Base-by-base conservation (phyloP, 78 protist species). In the Dictyostelium brefeldianum region DNA sequence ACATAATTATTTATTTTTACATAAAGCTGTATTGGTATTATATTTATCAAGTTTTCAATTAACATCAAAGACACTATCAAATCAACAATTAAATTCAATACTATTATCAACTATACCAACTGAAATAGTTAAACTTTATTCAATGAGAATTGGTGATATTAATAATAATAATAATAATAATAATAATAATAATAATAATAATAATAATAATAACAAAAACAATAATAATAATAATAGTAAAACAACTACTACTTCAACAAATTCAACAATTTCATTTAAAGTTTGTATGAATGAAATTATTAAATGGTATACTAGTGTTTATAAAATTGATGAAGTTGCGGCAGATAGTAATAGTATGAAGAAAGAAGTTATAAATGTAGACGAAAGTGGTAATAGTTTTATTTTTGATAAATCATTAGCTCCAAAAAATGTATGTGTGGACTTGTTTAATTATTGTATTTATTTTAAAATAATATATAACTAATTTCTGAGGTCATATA, bases 71-170 rank as follows among this genome's bases (percentile, higher is more conserved):
- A 51, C 54, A 36, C 15, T 87, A 47, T 27, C 41, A 5, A 54
- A 74, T 25, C n/a, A 54, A 15, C 17, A 48, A 18, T 31, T 87
- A 36, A 48, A 65, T n/a, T 74, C 84, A 43, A 10, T 87, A 1
- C 1, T 87, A 15, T 18, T 78, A 20, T 87, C 93, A 29, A 4
- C 18, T 6, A 64, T 87, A 14, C 93, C 93, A 11, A 25, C 48
- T 22, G 51, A 29, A n/a, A 20, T 71, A 17, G n/a, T 43, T 20
- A 48, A 50, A 15, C 15, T 36, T 25, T 75, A 43, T 17, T 73
- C 14, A 10, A 15, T 5, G 12, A 25, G 5, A 36, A 36, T 36
- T 36, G 43, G 43, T 36, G 43, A 36, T 18, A 18, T 17, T 10
- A 4, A 36, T n/a, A 56, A n/a, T 7, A 56, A 59, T 2, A 36